Evolutionary conservation across 345 rosid species (phyloP), one percentile per base, ranked within the genome.

Genomic region (Streptanthus diversifolius): DNA sequence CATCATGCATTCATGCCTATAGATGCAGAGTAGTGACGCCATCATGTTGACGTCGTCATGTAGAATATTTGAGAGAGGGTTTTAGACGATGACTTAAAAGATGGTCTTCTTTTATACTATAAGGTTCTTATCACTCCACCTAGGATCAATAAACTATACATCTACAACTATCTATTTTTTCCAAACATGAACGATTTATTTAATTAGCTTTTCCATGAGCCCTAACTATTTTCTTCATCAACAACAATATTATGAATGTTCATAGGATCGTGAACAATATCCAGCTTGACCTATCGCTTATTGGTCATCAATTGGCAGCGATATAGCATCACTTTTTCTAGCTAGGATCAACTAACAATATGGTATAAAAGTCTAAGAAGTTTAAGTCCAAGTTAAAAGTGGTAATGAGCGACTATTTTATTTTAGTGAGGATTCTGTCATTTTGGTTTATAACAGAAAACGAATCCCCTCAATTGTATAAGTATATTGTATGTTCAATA

Each of bases 121-220:
- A 37, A 29, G 32, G 43, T 30, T 7, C 24, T 41, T 13, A 51
- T 30, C 7, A 40, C 63, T 63, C 55, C 63, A 53, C 37, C 36
- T 21, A 32, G 13, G 54, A 52, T 52, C 62, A 9, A 40, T 21
- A 39, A 19, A 29, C 53, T 43, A 39, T 27, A 18, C 24, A n/a
- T 56, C 55, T 33, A 43, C 63, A 21, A 35, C 14, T 57, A 33
- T 21, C 1, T 45, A 13, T 29, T 19, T 56, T 68, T 68, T 41
- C 43, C 72, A 68, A 41, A 53, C n/a, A 41, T 30, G 1, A 8
- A 17, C 52, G 35, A 71, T n/a, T 61, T 61, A n/a, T 71, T 40
- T 61, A 49, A 60, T 9, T 12, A 61, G 52, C 62, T 52, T 72
- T 51, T 52, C 62, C 76, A 72, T 37, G 54, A 62, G 14, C 54